phyloP scores from a whole-genome alignment of 805 yeast genomes.

The Monosporozyma solicola region DNA sequence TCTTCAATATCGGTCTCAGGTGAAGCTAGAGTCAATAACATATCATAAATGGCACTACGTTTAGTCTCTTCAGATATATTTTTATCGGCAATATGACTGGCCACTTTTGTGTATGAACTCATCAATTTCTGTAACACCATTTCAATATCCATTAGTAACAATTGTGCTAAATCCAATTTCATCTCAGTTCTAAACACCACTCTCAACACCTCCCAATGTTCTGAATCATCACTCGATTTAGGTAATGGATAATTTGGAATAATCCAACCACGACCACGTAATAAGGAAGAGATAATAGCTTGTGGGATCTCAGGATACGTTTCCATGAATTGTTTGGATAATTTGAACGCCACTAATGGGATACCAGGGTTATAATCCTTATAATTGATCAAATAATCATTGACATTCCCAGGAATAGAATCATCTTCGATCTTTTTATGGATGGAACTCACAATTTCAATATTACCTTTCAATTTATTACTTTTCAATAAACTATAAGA shows the following conservation, averaged over 20 bases:
- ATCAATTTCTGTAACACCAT: slow-evolving; percentile 14
- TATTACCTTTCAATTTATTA: slow-evolving; percentile 56
- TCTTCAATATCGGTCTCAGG: slow-evolving; percentile 9
- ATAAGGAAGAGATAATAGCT: slow-evolving; percentile 56
- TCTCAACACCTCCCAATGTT: slow-evolving; percentile 61
- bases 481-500: slow-evolving; percentile 37
- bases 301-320: slow-evolving; percentile 79
- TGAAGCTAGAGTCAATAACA: slow-evolving; percentile 19
- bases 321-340: slow-evolving; percentile 47
- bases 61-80: slow-evolving; percentile 6
- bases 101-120: slow-evolving; percentile 13
- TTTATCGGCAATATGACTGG: not conserved
- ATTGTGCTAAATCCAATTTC: slow-evolving; percentile 32
- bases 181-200: slow-evolving; percentile 73
- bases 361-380: slow-evolving; percentile 59
- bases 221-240: slow-evolving; percentile 35
- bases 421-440: slow-evolving; percentile 47
- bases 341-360: slow-evolving; percentile 83
- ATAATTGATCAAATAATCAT: slow-evolving; percentile 31
- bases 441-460: slow-evolving; percentile 66
- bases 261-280: slow-evolving; percentile 78
- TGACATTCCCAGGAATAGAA: slow-evolving; percentile 13
- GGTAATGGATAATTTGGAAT: slow-evolving; percentile 86
- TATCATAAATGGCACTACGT: slow-evolving; percentile 14
- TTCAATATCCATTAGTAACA: slow-evolving; percentile 26